Percentiles rank a stretch among this genome's conserved stretches.
These are phyloP conservation scores for Paratrypanosoma confusum DNA, from an alignment of 208 protist genomes.

Conservation along the genomic window DNA sequence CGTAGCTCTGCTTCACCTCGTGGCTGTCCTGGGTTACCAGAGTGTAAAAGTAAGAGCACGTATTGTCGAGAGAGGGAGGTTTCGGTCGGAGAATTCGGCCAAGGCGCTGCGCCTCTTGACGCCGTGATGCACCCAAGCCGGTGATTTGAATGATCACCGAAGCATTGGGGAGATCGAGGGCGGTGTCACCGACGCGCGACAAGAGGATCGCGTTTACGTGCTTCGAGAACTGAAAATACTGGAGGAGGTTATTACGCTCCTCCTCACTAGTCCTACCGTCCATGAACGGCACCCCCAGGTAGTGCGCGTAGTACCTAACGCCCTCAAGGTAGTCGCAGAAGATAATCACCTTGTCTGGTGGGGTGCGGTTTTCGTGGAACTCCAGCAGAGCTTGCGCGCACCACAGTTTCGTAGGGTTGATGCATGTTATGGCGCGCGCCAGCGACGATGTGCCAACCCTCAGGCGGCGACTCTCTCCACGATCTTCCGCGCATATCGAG, in stretches of 20 bases:
- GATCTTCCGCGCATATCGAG: not conserved
- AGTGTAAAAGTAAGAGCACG: slow-evolving; percentile 98
- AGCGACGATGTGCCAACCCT: slow-evolving; percentile 1
- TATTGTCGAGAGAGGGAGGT: slow-evolving; percentile 88
- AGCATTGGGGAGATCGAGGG: slow-evolving; percentile 97
- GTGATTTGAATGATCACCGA: slow-evolving; percentile 99
- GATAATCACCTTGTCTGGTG: slow-evolving; percentile 87
- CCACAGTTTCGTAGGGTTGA: slow-evolving; percentile 90
- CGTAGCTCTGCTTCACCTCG: slow-evolving; percentile 94
- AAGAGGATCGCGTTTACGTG: slow-evolving; percentile 95
- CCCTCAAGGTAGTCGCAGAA: slow-evolving; percentile 85
- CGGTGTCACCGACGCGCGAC: slow-evolving; percentile 95
- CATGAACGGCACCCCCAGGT: slow-evolving; percentile 83
- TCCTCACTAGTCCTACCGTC: slow-evolving; percentile 64
- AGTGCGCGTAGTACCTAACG: slow-evolving; percentile 69
- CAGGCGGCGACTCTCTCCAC: slow-evolving; percentile 6
- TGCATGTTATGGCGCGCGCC: slow-evolving; percentile 32
- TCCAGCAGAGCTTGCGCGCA: slow-evolving; percentile 89
- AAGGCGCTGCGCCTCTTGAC: slow-evolving; percentile 96
- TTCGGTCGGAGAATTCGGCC: slow-evolving; percentile 94
- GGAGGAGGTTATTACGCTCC: slow-evolving; percentile 72
- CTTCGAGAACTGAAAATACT: slow-evolving; percentile 72
- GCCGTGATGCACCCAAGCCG: slow-evolving; percentile 91
- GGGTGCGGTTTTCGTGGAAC: slow-evolving; percentile 91
- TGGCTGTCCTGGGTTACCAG: slow-evolving; percentile 95